phyloP scores from a whole-genome alignment of 2,329 filamentous ascomycete genomes.

The Pseudohalonectria lignicola region DNA sequence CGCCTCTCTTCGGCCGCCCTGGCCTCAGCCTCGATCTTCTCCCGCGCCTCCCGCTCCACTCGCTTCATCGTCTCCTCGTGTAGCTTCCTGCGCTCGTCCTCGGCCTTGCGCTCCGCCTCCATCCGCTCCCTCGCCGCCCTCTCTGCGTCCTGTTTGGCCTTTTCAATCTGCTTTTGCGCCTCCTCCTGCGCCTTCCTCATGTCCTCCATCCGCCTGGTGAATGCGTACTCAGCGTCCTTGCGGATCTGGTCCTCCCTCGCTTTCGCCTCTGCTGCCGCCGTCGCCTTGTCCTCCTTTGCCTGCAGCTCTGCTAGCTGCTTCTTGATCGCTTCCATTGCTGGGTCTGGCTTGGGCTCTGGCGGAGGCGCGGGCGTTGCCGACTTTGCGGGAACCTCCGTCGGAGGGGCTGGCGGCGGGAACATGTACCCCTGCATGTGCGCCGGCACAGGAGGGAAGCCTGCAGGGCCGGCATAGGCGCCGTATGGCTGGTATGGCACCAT shows the following conservation, averaged over 20 bases:
- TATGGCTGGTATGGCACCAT: conserved; percentile 38
- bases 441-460: conserved; percentile 9
- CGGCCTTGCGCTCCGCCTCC: conserved; percentile 24
- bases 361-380: conserved; percentile 26
- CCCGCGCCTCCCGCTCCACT: conserved; percentile 24
- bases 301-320: conserved; percentile 44
- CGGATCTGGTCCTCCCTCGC: conserved; percentile 17
- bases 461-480: conserved; percentile 12
- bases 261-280: conserved; percentile 16
- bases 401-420: conserved; percentile 30
- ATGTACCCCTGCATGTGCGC: conserved; percentile 26
- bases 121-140: conserved; percentile 29
- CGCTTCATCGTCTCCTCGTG: conserved; percentile 21
- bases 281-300: conserved; percentile 26
- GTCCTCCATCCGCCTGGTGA: conserved; percentile 15
- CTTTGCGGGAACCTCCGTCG: conserved; percentile 26
- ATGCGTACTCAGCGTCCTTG: too few species aligned
- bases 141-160: conserved; percentile 34
- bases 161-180: conserved; percentile 32
- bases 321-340: conserved; percentile 50
- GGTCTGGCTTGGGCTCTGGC: conserved; percentile 27
- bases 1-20: conserved; percentile 24
- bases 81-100: conserved; percentile 19
- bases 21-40: conserved; percentile 25
- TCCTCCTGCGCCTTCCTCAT: conserved; percentile 30